Evolutionary conservation across 495 filamentous ascomycete genomes (phyloP), one percentile per base, ranked within the genome.

Genomic region (Melanomma pulvis-pyrius): DNA sequence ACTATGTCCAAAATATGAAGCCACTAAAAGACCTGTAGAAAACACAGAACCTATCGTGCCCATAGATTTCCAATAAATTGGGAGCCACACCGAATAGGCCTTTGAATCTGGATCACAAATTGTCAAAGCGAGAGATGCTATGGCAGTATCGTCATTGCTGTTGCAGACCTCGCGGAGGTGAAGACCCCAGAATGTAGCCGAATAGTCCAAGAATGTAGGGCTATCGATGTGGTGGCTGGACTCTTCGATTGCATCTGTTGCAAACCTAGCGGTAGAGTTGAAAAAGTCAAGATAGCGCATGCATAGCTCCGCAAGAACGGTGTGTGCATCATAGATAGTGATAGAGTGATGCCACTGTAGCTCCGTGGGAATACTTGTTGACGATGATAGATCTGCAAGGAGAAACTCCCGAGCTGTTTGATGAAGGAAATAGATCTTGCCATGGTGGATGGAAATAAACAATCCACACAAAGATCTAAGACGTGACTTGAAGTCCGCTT

Each of bases 361-460:
- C 24, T 24, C 22, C 41, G 24, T 25, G 25, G 26, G 26, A 29
- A 19, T 24, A 1, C 9, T 44, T 4, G 44, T 48, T 6, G 44
- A 48, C 17, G 44, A n/a, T 48, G 44, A 15, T 15, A 48, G 44
- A 19, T 61, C 32, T 8, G 34, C 34, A n/a, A 64, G 22, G 32
- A 68, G 56, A 50, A 68, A 68, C 29, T 63, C 65, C n/a, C 41
- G 52, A 17, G 65, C 65, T 2, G 65, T 63, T 36, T 68, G 65
- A 58, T 68, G 65, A 22, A 68, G 52, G 19, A 68, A 50, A 39
- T 68, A 68, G 34, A 68, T 48, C 25, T 36, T 68, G 8, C 39
- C 24, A 47, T 62, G 32, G 3, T 36, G 13, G 1, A 68, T 49
- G 24, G 21, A 55, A 8, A 68, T 51, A 28, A 68, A 63, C 12